A percentile compares a stretch with the other conserved stretches of the same genome.
phyloP scores from a whole-genome alignment of 2,329 filamentous ascomycete genomes.

The Arthrobotrys sinensis region DNA sequence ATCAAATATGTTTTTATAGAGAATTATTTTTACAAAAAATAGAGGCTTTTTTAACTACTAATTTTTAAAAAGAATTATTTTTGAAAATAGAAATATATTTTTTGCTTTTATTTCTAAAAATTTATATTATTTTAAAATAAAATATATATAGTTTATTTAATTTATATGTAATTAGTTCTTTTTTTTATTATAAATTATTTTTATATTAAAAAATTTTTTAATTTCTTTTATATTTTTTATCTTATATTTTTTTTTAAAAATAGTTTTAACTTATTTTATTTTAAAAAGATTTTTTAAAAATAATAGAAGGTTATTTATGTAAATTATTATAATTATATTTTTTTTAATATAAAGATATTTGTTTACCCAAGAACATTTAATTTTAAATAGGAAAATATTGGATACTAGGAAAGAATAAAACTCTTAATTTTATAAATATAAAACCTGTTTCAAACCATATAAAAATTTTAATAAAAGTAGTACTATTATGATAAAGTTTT shows the following conservation, averaged over 20 bases:
- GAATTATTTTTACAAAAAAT: too few species aligned
- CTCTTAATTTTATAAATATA: background rate
- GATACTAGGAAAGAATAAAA: background rate
- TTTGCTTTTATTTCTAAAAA: background rate
- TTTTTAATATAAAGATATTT: slow-evolving; percentile 35
- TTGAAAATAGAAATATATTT: background rate
- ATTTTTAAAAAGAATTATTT: too few species aligned
- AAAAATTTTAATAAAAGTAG: slow-evolving; percentile 15
- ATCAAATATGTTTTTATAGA: too few species aligned
- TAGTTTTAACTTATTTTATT: background rate
- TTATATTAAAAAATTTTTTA: slow-evolving; percentile 8
- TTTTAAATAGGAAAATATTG: background rate
- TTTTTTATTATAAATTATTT: slow-evolving; percentile 8
- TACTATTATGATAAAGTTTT: slow-evolving; percentile 3
- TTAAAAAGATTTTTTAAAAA: slow-evolving; percentile 3
- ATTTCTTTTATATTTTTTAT: slow-evolving; percentile 12
- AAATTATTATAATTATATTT: slow-evolving; percentile 9
- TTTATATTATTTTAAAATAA: slow-evolving; percentile 1
- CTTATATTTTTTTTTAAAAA: slow-evolving; percentile 13
- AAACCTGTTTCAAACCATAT: slow-evolving; percentile 8
- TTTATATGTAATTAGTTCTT: slow-evolving; percentile 6
- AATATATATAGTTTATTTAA: slow-evolving; percentile 15
- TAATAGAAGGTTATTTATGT: slow-evolving; percentile 6
- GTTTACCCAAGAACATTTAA: background rate
- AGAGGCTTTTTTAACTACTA: too few species aligned